Evolutionary conservation across 768 basidiomycete species (phyloP), one percentile per base, ranked within the genome.

Genomic region (Russula olivacea): DNA sequence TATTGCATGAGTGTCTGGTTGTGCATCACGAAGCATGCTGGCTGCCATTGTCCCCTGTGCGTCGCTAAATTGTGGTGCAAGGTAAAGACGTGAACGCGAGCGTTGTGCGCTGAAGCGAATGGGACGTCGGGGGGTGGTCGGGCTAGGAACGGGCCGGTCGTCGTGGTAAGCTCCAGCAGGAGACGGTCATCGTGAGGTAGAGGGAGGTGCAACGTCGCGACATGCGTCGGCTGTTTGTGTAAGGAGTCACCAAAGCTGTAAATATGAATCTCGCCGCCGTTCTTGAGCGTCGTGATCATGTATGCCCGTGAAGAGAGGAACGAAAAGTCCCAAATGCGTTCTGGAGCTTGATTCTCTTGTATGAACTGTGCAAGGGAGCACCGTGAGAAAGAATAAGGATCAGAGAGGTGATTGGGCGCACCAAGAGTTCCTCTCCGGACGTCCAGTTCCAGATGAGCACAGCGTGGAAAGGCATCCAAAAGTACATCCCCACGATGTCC

Each of bases 401-500:
- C 14, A 19, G 34, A 19, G 36, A 28, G 41, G 10, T 49, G 55
- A 14, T 15, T 15, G 36, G 36, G 74, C 80, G 45, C 66, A 83
- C 83, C 53, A 79, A 74, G 47, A 82, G 65, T 11, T 73, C 12
- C 12, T 69, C 64, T 0, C 79, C 81, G 0, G 73, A 77, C 61
- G 70, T 76, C 84, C 84, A 85, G 57, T 83, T 79, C 81, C 82
- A 85, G 7, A 80, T 71, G 23, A 80, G 38, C 5, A 81, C 68
- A 1, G 74, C 72, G 2, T 66, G 75, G 69, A n/a, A 69, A 68
- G 36, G 70, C 25, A 71, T 54, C 68, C 73, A 76, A 58, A 76
- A 76, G 70, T 81, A 79, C 54, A 82, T 70, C 5, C 78, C 83
- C 36, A 87, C 68, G 34, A 83, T 72, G 62, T 86, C 84, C 28